Conservation (phyloP, 768 basidiomycete genomes). For the Phaeotremella fagi region DNA sequence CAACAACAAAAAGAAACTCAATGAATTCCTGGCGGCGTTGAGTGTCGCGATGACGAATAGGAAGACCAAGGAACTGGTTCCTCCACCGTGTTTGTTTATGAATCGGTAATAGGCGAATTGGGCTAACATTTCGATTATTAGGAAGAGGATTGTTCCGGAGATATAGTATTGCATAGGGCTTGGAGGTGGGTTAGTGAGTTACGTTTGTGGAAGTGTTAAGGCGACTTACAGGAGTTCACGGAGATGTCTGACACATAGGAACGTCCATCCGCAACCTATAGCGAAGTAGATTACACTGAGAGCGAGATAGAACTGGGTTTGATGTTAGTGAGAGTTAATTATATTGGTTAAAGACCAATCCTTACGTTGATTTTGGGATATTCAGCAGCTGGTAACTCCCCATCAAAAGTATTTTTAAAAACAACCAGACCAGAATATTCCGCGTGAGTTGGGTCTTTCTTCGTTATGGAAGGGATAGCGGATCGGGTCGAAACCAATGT, state of each 20-base stretch:
- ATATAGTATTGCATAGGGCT: conserved; percentile 69
- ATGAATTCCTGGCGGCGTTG: conserved; percentile 84
- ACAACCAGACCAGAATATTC: conserved; percentile 71
- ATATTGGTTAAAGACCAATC: neutral
- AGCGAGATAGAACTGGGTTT: conserved; percentile 70
- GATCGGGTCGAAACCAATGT: conserved; percentile 60
- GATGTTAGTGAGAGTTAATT: neutral
- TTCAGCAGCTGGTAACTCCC: conserved; percentile 83
- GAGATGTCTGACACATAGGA: conserved; percentile 72
- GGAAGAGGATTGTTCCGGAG: conserved; percentile 75
- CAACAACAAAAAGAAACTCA: conserved; percentile 91
- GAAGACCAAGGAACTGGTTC: conserved; percentile 60
- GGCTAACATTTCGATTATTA: conserved; percentile 90
- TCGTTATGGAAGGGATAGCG: conserved; percentile 18
- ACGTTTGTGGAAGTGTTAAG: too few relatives aligned
- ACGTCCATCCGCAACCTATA: conserved; percentile 71
- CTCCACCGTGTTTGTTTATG: conserved; percentile 59
- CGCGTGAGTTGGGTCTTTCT: conserved; percentile 65
- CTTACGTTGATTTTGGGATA: conserved; percentile 94
- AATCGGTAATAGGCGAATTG: conserved; percentile 92
- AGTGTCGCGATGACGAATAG: conserved; percentile 87
- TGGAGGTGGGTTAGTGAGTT: neutral
- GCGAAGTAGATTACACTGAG: conserved; percentile 75
- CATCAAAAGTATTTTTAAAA: conserved; percentile 83
- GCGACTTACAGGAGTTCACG: conserved; percentile 83